Percentiles rank a stretch among this genome's conserved stretches.
phyloP scores from a whole-genome alignment of 140 eudicot genomes.

The Bidens hawaiensis region DNA sequence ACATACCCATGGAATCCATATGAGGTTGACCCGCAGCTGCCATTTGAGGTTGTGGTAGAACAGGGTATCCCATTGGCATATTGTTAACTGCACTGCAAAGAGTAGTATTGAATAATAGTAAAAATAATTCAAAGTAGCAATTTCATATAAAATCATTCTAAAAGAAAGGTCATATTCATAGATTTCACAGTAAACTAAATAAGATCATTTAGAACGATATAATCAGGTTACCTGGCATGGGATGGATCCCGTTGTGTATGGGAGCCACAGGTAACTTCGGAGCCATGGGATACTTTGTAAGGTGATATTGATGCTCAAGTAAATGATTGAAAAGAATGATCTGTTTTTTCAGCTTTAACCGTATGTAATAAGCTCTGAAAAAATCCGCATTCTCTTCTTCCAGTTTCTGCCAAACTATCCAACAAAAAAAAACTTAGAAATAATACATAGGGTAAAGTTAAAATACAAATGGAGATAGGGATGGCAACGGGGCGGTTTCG shows the following conservation, averaged over 20 bases:
- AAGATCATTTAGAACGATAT: neutral
- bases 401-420: constrained; percentile 89
- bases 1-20: constrained; percentile 77
- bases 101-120: constrained; percentile 32
- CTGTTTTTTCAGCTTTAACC: constrained; percentile 93
- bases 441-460: neutral
- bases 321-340: constrained; percentile 85
- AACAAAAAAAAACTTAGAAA: constrained; percentile 4
- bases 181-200: neutral
- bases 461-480: no score
- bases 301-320: constrained; percentile 88
- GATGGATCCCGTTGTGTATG: constrained; percentile 85
- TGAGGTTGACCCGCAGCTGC: constrained; percentile 84
- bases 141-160: neutral
- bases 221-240: constrained; percentile 77
- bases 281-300: constrained; percentile 74
- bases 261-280: constrained; percentile 85
- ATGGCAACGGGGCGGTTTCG: no score
- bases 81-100: constrained; percentile 90
- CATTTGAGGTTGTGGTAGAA: constrained; percentile 72
- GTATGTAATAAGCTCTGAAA: constrained; percentile 89
- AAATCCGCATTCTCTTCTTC: constrained; percentile 97
- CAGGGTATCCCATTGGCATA: constrained; percentile 97
- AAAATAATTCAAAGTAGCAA: constrained; percentile 5
- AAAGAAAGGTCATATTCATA: neutral